phyloP scores from a whole-genome alignment of 164 flowering plant species.

The Platanus orientalis region DNA sequence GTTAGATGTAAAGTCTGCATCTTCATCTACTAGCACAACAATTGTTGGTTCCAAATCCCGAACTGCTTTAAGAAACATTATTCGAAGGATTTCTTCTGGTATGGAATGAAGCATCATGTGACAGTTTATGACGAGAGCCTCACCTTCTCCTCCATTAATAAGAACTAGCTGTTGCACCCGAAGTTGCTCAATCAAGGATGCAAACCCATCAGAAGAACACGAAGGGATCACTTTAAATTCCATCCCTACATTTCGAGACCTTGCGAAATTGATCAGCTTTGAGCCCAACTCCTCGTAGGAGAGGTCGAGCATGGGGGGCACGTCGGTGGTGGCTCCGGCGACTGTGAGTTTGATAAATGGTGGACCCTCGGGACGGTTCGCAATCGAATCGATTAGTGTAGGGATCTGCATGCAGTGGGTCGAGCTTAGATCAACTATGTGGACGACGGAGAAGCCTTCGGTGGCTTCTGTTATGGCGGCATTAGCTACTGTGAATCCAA shows the following conservation, averaged over 20 bases:
- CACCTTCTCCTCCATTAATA: slow-evolving; percentile 22
- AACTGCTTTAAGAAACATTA: slow-evolving; percentile 48
- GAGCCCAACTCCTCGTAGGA: slow-evolving; percentile 75
- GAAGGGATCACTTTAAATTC: slow-evolving; percentile 66
- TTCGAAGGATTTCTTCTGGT: slow-evolving; percentile 56
- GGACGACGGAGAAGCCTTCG: slow-evolving; percentile 58
- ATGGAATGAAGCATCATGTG: slow-evolving; percentile 82
- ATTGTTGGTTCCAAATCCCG: slow-evolving; percentile 61
- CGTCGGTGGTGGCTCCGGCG: slow-evolving; percentile 32
- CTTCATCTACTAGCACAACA: slow-evolving; percentile 79
- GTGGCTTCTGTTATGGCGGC: slow-evolving; percentile 66
- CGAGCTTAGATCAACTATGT: slow-evolving; percentile 72
- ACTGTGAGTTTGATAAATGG: slow-evolving; percentile 70
- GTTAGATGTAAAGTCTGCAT: slow-evolving; percentile 73
- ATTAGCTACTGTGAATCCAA: slow-evolving; percentile 94
- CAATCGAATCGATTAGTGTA: slow-evolving; percentile 72
- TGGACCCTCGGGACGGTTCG: slow-evolving; percentile 50
- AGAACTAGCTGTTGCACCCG: slow-evolving; percentile 34
- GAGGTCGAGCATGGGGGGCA: slow-evolving; percentile 66
- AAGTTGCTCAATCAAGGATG: slow-evolving; percentile 58
- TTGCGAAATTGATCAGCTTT: slow-evolving; percentile 63
- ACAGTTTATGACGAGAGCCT: slow-evolving; percentile 75
- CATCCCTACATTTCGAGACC: slow-evolving; percentile 55
- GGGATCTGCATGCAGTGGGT: slow-evolving; percentile 99
- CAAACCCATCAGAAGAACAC: slow-evolving; percentile 59